Percentiles rank a stretch among this genome's conserved stretches.
These are phyloP conservation scores for Pyracantha coccinea DNA, from an alignment of 331 rosid genomes.

Conservation along the genomic window DNA sequence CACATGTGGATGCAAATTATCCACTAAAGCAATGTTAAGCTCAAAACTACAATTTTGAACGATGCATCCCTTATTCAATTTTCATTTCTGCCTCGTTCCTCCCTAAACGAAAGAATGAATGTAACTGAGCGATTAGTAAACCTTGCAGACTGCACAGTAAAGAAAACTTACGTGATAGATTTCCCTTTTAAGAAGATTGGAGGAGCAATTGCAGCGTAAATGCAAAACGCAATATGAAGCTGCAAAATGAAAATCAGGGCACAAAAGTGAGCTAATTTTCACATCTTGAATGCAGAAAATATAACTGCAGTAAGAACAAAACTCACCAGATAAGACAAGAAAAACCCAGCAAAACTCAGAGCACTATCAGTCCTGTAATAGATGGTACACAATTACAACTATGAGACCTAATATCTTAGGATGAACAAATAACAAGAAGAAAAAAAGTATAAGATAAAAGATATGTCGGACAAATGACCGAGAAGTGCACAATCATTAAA, in stretches of 20 bases:
- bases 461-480: background rate
- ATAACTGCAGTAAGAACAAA: background rate
- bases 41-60: background rate
- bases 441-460: background rate
- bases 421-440: background rate
- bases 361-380: conserved; percentile 87
- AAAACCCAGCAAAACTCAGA: conserved; percentile 80
- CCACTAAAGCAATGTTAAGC: background rate
- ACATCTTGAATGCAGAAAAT: conserved; percentile 11
- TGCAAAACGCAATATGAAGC: conserved; percentile 70
- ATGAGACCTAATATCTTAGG: background rate
- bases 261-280: conserved; percentile 10
- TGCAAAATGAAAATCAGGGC: conserved; percentile 30
- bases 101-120: background rate
- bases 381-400: conserved; percentile 4
- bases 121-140: background rate
- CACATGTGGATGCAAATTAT: background rate
- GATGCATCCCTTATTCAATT: background rate
- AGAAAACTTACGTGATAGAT: conserved; percentile 74
- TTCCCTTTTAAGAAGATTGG: conserved; percentile 66
- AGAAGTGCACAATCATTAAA: background rate
- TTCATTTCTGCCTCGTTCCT: background rate
- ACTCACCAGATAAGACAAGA: conserved; percentile 58
- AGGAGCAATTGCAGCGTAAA: conserved; percentile 76
- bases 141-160: background rate